Base-by-base conservation (phyloP, 257 asterid genomes). In the Solanum chiquidenum region DNA sequence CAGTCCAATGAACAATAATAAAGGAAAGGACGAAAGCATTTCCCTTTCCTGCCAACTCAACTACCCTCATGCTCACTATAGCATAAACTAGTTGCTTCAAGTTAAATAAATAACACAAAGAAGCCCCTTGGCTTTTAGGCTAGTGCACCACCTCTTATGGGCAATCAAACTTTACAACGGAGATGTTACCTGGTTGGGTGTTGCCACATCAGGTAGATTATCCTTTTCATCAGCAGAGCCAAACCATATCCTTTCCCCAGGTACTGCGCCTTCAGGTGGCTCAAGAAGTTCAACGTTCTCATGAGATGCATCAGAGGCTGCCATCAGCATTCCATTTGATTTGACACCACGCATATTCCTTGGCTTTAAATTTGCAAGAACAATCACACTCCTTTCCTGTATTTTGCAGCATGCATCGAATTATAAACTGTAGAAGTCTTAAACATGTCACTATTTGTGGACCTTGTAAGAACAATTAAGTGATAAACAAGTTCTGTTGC, bases 271-370 rank as follows among this genome's bases (percentile, higher is more conserved):
- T 86, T 94, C 92, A 49, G 98, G 98, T 34, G 99, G 99, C 87
- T 88, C 90, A 66, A 95, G 95, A 87, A 96, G 98, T 92, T 96
- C 98, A 73, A 96, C 98, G 20, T 93, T 96, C 90, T 95, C 97
- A 87, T 96, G 99, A 13, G 95, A 86, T 12, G 89, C 98, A 90
- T 95, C 98, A 62, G 99, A 96, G 87, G 98, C 99, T 42, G 99
- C 98, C 98, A 96, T 93, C 94, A 96, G 89, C 99, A 96, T 96
- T 86, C 99, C 98, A 58, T 25, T 87, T 37, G 98, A 96, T 90
- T 94, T 96, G 72, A 95, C 96, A 34, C 99, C 98, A 2, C 99
- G 97, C 99, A 96, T 96, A 87, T 96, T 96, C 91, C 99, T 92
- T 23, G 98, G 94, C 95, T 95, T 96, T 84, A 96, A 93, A 93